Base-by-base conservation (phyloP, 352 stramenopile genomes). In the Pythium rishiriense region DNA sequence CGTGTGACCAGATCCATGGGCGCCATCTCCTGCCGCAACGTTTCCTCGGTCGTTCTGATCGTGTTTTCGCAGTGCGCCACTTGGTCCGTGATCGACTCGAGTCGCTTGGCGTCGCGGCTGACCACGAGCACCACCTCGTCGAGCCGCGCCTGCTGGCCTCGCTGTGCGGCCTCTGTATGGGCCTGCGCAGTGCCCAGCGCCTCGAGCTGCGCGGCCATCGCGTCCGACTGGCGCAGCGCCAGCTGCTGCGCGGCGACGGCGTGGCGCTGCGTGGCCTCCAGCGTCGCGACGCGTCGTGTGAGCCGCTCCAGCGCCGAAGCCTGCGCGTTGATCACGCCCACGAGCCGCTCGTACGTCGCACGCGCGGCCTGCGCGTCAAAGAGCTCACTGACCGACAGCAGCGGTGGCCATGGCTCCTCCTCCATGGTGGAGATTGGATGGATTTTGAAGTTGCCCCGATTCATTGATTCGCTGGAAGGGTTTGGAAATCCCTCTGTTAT, bases 261-360 rank as follows among this genome's bases (percentile, higher is more conserved):
- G 29, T 74, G 58, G 6, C 53, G 62, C 35, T 81, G 70, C 35
- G 65, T 66, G 24, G 58, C 58, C 33, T 84, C 72, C 2, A 81
- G 35, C 22, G 72, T 29, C 5, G 55, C 62, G 24, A 90, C 37
- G 4, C 61, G 71, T 51, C 57, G 45, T 25, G 75, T 39, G 26
- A 88, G 59, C 47, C 61, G 51, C 29, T 71, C 69, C 21, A 87
- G 72, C 48, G 74, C 61, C 52, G 58, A 49, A 9, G 81, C 68
- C 58, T 91, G 82, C 9, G 69, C 50, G 62, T 91, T 91, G 52
- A 91, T 75, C 41, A 84, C 73, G n/a, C 78, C 73, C 22, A 88
- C 80, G 19, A 91, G 78, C 1, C 79, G 72, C 57, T 84, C 74
- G 65, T 79, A 79, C 19, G 79, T 74, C 9, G 66, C 73, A 41